Evolutionary conservation across 2,329 filamentous ascomycete genomes (phyloP), one percentile per base, ranked within the genome.

Genomic region (Madurella mycetomatis): DNA sequence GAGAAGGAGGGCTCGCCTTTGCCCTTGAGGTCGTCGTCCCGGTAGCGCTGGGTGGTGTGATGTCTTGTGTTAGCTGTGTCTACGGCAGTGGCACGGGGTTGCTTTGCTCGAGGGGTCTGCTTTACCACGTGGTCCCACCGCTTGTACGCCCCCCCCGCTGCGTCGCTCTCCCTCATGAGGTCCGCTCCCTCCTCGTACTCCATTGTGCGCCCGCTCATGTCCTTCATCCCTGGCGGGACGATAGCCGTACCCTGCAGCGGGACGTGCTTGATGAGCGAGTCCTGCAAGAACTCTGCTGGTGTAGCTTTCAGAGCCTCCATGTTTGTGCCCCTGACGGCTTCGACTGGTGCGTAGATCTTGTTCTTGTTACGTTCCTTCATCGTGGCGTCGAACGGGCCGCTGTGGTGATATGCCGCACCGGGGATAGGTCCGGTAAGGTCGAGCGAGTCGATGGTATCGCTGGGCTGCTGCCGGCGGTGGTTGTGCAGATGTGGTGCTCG

Each of bases 371-470:
- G 81, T 12, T 87, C 82, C 1, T 86, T 76, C 49, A 90, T 77
- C 2, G 89, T 87, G 9, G 92, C 90, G 67, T 97, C 92, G 63
- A 88, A 97, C 0, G 92, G 92, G 0, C 92, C 92, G 60, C 87
- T 89, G 65, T 97, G 92, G 69, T 96, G 92, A 70, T 95, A 96
- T 2, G 79, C 72, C 16, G 78, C 79, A 48, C 81, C 80, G 41
- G 78, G 70, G n/a, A 80, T 70, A 2, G 60, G 60, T 5, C 59
- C 62, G 3, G 79, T 74, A 50, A 75, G 78, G 67, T 96, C 92
- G 1, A 97, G 82, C 5, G 76, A 75, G 68, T 96, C 92, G 64
- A 97, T 94, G 9, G 79, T 77, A 69, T 97, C 92, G 1, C 89
- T 81, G 25, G 85, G 81, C 15, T 86, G 78, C 64, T 85, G 76